phyloP scores from a whole-genome alignment of 495 filamentous ascomycete species.

The Aspergillus biplanus region DNA sequence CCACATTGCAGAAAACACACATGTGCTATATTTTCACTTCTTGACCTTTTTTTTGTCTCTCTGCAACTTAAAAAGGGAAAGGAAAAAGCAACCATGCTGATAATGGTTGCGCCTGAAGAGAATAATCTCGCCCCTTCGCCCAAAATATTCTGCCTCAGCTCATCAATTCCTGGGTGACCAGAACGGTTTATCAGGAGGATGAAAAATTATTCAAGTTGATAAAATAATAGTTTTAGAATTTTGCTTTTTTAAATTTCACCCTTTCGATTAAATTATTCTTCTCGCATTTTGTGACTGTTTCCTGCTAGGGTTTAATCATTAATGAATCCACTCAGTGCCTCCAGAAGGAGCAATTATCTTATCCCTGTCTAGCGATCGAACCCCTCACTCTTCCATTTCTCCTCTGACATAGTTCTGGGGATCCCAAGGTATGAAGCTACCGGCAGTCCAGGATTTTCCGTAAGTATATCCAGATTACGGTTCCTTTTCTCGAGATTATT shows the following conservation, averaged over 20 bases:
- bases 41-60: neutral
- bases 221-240: constrained; percentile 3
- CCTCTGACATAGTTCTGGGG: constrained; percentile 10
- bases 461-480: constrained; percentile 11
- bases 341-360: constrained; percentile 14
- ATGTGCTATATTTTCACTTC: constrained; percentile 10
- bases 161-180: neutral
- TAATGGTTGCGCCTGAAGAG: constrained; percentile 7
- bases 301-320: constrained; percentile 18
- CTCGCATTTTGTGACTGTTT: constrained; percentile 9
- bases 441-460: constrained; percentile 2
- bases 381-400: constrained; percentile 18
- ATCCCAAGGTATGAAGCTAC: constrained; percentile 10
- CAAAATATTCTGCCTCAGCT: neutral
- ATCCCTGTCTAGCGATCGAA: constrained; percentile 23
- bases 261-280: constrained; percentile 6
- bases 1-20: neutral
- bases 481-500: constrained; percentile 16
- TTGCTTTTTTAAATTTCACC: constrained; percentile 5
- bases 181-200: neutral
- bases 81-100: constrained; percentile 13
- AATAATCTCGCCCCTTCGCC: constrained; percentile 7
- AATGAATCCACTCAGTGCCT: constrained; percentile 14
- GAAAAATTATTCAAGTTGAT: neutral
- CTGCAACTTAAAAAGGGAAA: neutral